Base-by-base conservation (phyloP, 2,329 filamentous ascomycete genomes). In the Cladosporium sphaerospermum region DNA sequence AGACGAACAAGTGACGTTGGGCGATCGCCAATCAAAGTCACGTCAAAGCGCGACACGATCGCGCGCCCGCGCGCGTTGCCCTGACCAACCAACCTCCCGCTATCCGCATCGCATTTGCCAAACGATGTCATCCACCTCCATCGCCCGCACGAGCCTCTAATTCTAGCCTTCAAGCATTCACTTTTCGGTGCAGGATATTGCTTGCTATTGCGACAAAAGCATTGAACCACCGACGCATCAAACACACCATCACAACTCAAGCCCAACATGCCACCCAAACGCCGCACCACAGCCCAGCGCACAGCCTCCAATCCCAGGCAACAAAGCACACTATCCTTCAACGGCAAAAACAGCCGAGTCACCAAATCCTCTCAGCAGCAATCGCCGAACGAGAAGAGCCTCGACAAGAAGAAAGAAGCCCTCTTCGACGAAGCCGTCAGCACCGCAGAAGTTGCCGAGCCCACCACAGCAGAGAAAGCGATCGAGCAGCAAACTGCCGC, bases 241-340 rank as follows among this genome's bases (percentile, higher is more conserved):
- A 4, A 28, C 23, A 28, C 23, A 28, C 4, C 23, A 28, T 28
- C 4, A 7, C 23, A 5, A 28, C 5, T 28, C 23, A 28, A 5
- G 5, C 46, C 9, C 45, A 51, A 5, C 40, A 77, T 77, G 75
- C 68, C 75, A 48, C 73, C 75, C 14, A 75, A 74, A 60, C 69
- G 73, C 48, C 66, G 68, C 59, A 61, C 65, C 42, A 64, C 70
- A 54, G 63, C 73, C 39, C 63, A 73, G 56, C 67, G 73, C 59
- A 61, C 69, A 43, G 69, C 72, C 53, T 77, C 78, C 61, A 67
- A 74, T n/a, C 77, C 75, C 18, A 31, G 45, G 16, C 32, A 61
- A 61, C 80, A 84, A 67, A 73, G 78, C 7, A 84, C 78, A n/a
- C 78, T 86, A 60, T 79, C 81, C 37, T 86, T 86, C 71, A 76